Base-by-base conservation (phyloP, 2,329 filamentous ascomycete genomes). In the Tolypocladium tropicale region DNA sequence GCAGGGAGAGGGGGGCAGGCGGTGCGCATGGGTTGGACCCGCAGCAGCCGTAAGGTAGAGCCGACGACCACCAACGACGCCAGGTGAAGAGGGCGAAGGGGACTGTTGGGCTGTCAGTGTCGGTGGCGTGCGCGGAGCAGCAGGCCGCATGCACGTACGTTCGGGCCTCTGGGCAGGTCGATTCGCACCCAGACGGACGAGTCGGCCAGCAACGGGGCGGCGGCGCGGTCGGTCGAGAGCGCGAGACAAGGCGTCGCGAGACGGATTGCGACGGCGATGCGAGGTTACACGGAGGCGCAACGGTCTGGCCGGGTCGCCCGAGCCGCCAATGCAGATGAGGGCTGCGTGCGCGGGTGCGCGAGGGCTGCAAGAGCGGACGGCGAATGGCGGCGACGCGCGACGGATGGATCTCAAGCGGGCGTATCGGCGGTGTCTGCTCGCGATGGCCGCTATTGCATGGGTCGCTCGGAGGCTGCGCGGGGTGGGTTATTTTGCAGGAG, bases 261-360 rank as follows among this genome's bases (percentile, higher is more conserved):
- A 33, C 43, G 41, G 37, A 55, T 46, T 54, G 58, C 56, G 54
- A 57, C 53, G 53, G 53, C 53, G 53, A 60, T 52, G 57, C 46
- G 54, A 56, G 53, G 59, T 60, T 58, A 61, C 59, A 61, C 59
- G 43, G 56, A 41, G 57, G 53, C 56, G 55, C 56, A 59, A 52
- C 53, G 57, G 54, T 50, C 51, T 33, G 37, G 37, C 49, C 54
- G 49, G 49, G 34, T 46, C 23, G 54, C 37, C 51, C 55, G 55
- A 56, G 55, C 46, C 46, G 46, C 28, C 46, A 50, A 50, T 50
- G 46, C 46, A 50, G 46, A 50, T 10, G 46, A 32, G 46, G 28
- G 28, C 46, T 32, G 46, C 25, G 46, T 32, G 46, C 28, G 46
- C 46, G 46, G 18, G 46, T 49, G 46, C 18, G 46, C 46, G 16